Base-by-base conservation (phyloP, 2,329 filamentous ascomycete species). In the Xylariaceae sp. region DNA sequence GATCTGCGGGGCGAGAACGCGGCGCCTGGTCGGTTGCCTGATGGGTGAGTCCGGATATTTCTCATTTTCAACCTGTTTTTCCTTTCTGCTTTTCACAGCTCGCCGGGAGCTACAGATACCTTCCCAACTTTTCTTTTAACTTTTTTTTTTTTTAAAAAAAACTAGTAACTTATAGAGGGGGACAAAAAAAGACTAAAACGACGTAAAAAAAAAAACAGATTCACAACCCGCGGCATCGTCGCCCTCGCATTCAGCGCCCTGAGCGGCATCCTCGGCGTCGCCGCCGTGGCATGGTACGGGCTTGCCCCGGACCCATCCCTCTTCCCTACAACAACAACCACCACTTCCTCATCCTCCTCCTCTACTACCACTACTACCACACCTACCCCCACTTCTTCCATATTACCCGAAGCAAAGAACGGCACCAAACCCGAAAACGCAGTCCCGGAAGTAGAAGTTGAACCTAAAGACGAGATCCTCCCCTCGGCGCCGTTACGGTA, bases 171-270 rank as follows among this genome's bases (percentile, higher is more conserved):
- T 1, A 6, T 16, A n/a, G 28, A 6, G 15, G 21, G 6, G 11
- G 11, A 6, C 11, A 24, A 24, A 6, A 24, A 7, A 24, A 7
- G 11, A 24, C 11, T 7, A 24, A 24, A 24, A 24, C 21, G 11
- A 24, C 8, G 8, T 13, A 30, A 30, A 5, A 12, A 24, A 23
- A 2, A 13, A 15, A n/a, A 16, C 24, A 71, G 71, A 1, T 88
- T 89, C 58, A 86, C 81, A 0, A 60, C 78, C 0, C 71, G 73
- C 24, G 87, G 86, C 6, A 83, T 85, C 30, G 74, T 88, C 1
- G 86, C 86, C 9, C 63, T 92, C 50, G 80, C 81, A 2, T 86
- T 90, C 55, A 86, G 81, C 54, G 75, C 74, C 47, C 46, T 88
- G 3, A 73, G 73, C 12, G 87, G 84, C 2, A 66, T 88, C 34